Conservation (phyloP, 805 yeast genomes). For the Wickerhamiella spandovensis region DNA sequence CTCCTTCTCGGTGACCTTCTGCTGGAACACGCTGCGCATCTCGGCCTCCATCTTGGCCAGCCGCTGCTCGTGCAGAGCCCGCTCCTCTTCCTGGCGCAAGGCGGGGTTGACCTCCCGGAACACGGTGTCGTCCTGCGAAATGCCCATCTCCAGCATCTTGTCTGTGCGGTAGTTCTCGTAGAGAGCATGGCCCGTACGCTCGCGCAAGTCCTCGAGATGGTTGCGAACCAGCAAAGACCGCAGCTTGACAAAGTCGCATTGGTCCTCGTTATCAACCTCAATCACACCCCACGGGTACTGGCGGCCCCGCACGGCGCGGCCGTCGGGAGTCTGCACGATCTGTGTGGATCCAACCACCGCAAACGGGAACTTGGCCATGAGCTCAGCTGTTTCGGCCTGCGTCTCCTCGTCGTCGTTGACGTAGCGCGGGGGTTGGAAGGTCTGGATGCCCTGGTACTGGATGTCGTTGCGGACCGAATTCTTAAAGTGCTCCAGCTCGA, state of each 20-base stretch:
- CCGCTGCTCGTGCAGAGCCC: conserved; percentile 83
- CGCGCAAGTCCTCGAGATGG: conserved; percentile 87
- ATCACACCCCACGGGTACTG: conserved; percentile 94
- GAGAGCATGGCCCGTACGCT: conserved; percentile 57
- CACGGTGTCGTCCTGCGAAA: conserved; percentile 84
- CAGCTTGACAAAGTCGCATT: conserved; percentile 80
- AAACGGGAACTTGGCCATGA: conserved; percentile 68
- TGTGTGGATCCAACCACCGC: conserved; percentile 87
- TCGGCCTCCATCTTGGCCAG: conserved; percentile 89
- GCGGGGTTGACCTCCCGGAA: conserved; percentile 91
- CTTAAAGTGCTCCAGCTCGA: conserved; percentile 68
- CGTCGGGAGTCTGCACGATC: conserved; percentile 53
- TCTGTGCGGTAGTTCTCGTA: conserved; percentile 85
- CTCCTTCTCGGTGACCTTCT: conserved; percentile 92
- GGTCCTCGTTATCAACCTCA: conserved; percentile 89
- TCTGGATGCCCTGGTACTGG: conserved; percentile 53
- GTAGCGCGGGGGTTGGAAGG: conserved; percentile 65
- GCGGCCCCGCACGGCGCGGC: conserved; percentile 79
- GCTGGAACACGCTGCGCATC: conserved; percentile 93
- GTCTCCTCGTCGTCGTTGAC: conserved; percentile 82
- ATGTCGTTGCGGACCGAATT: conserved; percentile 66
- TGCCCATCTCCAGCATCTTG: conserved; percentile 69
- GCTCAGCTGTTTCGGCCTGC: conserved; percentile 45
- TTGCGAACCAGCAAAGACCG: conserved; percentile 81
- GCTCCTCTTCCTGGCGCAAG: conserved; percentile 85